Evolutionary conservation across 495 filamentous ascomycete genomes (phyloP), one percentile per base, ranked within the genome.

Genomic region (Aspergillus mulundensis): DNA sequence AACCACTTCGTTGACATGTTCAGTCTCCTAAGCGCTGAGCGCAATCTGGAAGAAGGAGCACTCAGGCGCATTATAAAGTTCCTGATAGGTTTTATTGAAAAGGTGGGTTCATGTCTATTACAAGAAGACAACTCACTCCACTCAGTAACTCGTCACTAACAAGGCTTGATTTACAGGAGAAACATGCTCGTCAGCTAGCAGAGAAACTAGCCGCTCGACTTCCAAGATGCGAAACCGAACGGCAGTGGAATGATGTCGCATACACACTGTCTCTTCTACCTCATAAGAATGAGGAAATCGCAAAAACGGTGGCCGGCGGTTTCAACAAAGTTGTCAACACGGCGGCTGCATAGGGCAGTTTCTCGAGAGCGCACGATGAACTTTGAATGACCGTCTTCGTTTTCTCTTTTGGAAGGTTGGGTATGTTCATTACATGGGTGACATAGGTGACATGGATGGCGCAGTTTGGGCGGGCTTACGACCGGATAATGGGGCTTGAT

Each of bases 1-100:
- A 99, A 99, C 63, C 93, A 99, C 70, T 99, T 97, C 67, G 90
- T 97, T 11, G 95, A 99, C 64, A 99, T 99, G 90, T 99, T 99
- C 71, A 91, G 88, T 61, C 65, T 97, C 64, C 70, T 99, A 44
- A 91, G 88, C 42, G 88, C 90, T 0, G 92, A 95, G 61, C 80
- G 79, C 43, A 83, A 81, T 30, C 75, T 99, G 55, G 87, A 93
- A 44, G 92, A 96, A 68, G 87, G 91, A 53, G 80, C 86, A 10
- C 81, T 99, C 57, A 84, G 80, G 62, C 80, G 88, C 61, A 94
- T 99, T 50, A 76, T 97, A 41, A 90, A 91, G 66, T 99, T 99
- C 73, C 69, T 99, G 62, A 82, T 94, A 40, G 89, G 89, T 1
- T 97, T 99, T 65, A 88, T 99, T 54, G 95, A 99, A 67, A 99